Percentiles rank a stretch among this genome's conserved stretches.
These are phyloP conservation scores for Fragaria nilgerrensis DNA, from an alignment of 306 rosid species.

Conservation along the genomic window DNA sequence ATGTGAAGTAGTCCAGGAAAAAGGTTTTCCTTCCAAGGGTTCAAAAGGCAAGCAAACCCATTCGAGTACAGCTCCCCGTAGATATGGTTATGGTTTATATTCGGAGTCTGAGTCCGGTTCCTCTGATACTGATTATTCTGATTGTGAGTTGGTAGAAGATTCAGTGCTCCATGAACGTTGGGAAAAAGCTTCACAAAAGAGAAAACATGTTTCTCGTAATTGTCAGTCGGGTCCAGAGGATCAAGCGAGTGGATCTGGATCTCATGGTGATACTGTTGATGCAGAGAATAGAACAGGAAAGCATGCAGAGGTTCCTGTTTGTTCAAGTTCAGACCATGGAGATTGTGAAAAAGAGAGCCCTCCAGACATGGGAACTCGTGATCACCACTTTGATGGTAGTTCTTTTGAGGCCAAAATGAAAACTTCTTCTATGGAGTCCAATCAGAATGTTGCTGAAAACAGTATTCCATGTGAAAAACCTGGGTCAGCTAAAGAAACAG, in stretches of 20 bases:
- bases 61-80: constrained; percentile 31
- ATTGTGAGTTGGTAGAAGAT: constrained; percentile 68
- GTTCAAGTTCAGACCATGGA: constrained; percentile 43
- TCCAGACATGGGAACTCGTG: constrained; percentile 27
- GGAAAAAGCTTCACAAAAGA: constrained; percentile 62
- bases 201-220: constrained; percentile 41
- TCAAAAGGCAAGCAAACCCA: constrained; percentile 36
- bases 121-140: constrained; percentile 72
- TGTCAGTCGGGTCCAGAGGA: constrained; percentile 38
- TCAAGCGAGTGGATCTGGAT: constrained; percentile 58
- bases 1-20: constrained; percentile 36
- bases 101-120: constrained; percentile 37
- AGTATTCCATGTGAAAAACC: constrained; percentile 12
- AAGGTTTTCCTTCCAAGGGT: constrained; percentile 33
- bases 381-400: constrained; percentile 16
- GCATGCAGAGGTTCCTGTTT: constrained; percentile 34
- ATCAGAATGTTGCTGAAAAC: constrained; percentile 29
- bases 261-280: constrained; percentile 31
- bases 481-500: constrained; percentile 17
- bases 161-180: constrained; percentile 58
- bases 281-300: constrained; percentile 34
- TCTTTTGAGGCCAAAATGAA: constrained; percentile 21
- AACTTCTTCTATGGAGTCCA: constrained; percentile 22
- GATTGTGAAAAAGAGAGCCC: constrained; percentile 31
- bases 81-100: constrained; percentile 52